Conservation (phyloP, 352 stramenopile genomes). For the Globisporangium nagaii region DNA sequence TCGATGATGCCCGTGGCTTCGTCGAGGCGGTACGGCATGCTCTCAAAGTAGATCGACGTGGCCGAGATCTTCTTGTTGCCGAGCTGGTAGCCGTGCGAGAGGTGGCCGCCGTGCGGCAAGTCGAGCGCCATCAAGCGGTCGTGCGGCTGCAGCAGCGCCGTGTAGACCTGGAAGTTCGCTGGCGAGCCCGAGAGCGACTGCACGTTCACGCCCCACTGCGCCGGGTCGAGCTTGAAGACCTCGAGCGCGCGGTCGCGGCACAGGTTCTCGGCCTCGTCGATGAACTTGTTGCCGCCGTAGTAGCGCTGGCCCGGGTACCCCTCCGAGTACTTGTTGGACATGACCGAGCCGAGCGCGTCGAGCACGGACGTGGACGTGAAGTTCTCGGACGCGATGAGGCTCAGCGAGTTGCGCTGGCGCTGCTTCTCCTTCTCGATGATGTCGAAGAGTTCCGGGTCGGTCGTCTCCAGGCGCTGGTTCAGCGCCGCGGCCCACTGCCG, state of each 20-base stretch:
- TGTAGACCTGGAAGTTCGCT: conserved; percentile 99
- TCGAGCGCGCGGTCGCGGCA: conserved; percentile 97
- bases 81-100: conserved; percentile 99
- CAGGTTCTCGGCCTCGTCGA: conserved; percentile 97
- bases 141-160: conserved; percentile 96
- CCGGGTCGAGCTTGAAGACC: conserved; percentile 95
- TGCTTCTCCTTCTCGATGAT: conserved; percentile 98
- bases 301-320: conserved; percentile 93
- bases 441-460: conserved; percentile 91
- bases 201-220: conserved; percentile 96
- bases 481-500: conserved; percentile 63
- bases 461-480: conserved; percentile 85
- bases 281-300: conserved; percentile 99
- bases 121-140: conserved; percentile 99
- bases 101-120: conserved; percentile 96
- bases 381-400: conserved; percentile 99
- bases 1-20: conserved; percentile 97
- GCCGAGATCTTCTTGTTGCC: conserved; percentile 99
- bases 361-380: conserved; percentile 97
- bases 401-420: conserved; percentile 96
- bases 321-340: conserved; percentile 99
- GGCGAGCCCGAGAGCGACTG: conserved; percentile 97
- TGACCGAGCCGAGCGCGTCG: conserved; percentile 96
- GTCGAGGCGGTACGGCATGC: conserved; percentile 98
- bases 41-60: conserved; percentile 99